These are phyloP conservation scores for Poa pratensis DNA, from an alignment of 176 grass and related monocot genomes.

Conservation along the genomic window DNA sequence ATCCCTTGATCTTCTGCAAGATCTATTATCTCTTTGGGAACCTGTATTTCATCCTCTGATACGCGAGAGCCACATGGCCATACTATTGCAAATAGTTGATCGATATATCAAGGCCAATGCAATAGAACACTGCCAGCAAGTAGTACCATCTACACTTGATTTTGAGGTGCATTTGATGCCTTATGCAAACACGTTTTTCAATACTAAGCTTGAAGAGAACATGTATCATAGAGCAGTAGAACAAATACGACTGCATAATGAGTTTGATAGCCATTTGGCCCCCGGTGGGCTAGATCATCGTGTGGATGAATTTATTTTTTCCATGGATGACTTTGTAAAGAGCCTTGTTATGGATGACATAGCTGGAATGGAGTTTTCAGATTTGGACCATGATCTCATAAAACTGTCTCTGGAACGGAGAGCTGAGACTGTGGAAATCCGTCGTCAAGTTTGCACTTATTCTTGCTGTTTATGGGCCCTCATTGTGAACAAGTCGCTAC, in stretches of 20 bases:
- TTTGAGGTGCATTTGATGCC: conserved; percentile 4
- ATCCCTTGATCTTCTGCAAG: neutral
- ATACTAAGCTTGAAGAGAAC: neutral
- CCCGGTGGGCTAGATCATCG: neutral
- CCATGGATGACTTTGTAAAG: conserved; percentile 21
- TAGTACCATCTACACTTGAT: neutral
- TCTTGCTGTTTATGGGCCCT: neutral
- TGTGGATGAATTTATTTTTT: conserved; percentile 12
- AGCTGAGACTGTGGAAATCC: neutral
- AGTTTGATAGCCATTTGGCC: conserved; percentile 25
- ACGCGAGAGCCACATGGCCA: conserved; percentile 16
- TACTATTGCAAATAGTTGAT: neutral
- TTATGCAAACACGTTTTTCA: neutral
- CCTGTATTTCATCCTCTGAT: conserved; percentile 39
- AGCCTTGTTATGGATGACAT: neutral
- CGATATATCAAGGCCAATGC: neutral
- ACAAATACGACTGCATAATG: conserved; percentile 8
- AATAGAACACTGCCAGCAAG: neutral
- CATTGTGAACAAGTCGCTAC: neutral
- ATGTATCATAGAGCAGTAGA: conserved; percentile 3
- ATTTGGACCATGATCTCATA: conserved; percentile 1
- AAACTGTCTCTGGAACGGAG: conserved; percentile 21
- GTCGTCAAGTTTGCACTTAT: neutral
- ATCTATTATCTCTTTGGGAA: conserved; percentile 16
- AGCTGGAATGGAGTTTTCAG: neutral